A percentile compares a stretch with the other conserved stretches of the same genome.
phyloP scores from a whole-genome alignment of 2,329 filamentous ascomycete species.

The Penicillium fuscoglaucum region DNA sequence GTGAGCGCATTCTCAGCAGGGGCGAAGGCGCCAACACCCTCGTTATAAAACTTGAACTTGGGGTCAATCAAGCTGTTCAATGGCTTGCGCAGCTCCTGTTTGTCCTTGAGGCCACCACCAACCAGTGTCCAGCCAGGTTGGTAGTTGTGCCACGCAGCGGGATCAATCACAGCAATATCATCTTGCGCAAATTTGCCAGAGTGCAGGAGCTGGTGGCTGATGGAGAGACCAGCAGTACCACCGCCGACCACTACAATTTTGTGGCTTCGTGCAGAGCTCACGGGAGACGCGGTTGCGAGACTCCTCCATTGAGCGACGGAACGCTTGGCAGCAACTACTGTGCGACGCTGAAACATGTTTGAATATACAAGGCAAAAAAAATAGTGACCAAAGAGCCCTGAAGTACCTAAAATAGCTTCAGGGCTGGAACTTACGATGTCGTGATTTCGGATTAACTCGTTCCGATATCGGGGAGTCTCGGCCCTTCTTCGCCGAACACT shows the following conservation, averaged over 20 bases:
- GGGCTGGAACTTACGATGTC: constrained; percentile 5
- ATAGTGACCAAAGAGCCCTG: not conserved
- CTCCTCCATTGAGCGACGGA: constrained; percentile 16
- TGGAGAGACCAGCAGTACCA: constrained; percentile 64
- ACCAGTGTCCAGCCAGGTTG: constrained; percentile 71
- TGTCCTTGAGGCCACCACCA: constrained; percentile 64
- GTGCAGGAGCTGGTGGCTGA: constrained; percentile 67
- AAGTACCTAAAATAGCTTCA: not conserved
- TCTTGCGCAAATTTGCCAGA: constrained; percentile 57
- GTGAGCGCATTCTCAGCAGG: constrained; percentile 60
- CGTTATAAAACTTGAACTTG: constrained; percentile 63
- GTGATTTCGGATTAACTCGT: constrained; percentile 12
- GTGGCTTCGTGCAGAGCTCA: constrained; percentile 51
- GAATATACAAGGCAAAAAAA: not conserved
- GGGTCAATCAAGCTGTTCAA: constrained; percentile 56
- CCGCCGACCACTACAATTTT: constrained; percentile 67
- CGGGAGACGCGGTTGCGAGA: constrained; percentile 39
- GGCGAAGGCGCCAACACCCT: constrained; percentile 51
- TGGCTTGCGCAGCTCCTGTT: constrained; percentile 57
- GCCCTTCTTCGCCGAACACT: constrained; percentile 1
- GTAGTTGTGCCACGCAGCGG: constrained; percentile 64
- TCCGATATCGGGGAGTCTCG: constrained; percentile 9
- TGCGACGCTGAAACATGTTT: constrained; percentile 31
- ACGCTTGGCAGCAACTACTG: constrained; percentile 25
- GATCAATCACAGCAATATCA: constrained; percentile 66